These are phyloP conservation scores for Nyctanthes arbortristis DNA, from an alignment of 257 asterid species.

Conservation along the genomic window DNA sequence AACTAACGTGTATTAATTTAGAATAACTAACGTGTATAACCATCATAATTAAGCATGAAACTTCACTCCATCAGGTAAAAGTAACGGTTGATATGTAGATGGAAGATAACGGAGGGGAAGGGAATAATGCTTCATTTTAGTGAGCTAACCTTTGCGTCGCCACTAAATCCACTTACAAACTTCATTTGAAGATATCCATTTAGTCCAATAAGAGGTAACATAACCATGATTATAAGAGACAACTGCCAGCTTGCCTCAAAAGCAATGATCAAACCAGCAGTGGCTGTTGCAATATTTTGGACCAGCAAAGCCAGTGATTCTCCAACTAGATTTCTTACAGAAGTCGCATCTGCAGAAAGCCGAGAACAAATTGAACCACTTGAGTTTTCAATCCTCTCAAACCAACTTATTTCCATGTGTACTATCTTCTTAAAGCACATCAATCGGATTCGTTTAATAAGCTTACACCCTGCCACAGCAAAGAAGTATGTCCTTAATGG, in stretches of 20 bases:
- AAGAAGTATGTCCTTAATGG: conserved; percentile 57
- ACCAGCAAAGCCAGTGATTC: conserved; percentile 58
- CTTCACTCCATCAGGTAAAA: neutral
- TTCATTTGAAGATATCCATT: conserved; percentile 66
- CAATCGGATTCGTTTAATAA: conserved; percentile 49
- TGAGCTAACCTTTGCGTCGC: conserved; percentile 59
- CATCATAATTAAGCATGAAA: neutral
- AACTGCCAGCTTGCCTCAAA: conserved; percentile 58
- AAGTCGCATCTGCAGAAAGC: conserved; percentile 51
- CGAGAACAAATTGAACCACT: conserved; percentile 35
- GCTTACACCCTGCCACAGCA: conserved; percentile 57
- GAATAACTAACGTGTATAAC: neutral
- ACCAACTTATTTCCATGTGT: conserved; percentile 71
- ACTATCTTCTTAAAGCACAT: conserved; percentile 67
- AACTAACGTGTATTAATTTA: neutral
- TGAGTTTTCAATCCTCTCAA: conserved; percentile 50
- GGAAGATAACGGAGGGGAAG: neutral
- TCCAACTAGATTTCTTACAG: conserved; percentile 55
- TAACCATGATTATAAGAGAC: conserved; percentile 37
- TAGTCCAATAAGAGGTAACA: conserved; percentile 65
- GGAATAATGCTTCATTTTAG: neutral
- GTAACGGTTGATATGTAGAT: neutral
- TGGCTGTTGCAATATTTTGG: conserved; percentile 52
- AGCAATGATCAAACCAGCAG: conserved; percentile 50
- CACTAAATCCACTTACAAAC: conserved; percentile 44